Evolutionary conservation across 208 protist species (phyloP), one percentile per base, ranked within the genome.

Genomic region (Trypanosomatidae sp.): DNA sequence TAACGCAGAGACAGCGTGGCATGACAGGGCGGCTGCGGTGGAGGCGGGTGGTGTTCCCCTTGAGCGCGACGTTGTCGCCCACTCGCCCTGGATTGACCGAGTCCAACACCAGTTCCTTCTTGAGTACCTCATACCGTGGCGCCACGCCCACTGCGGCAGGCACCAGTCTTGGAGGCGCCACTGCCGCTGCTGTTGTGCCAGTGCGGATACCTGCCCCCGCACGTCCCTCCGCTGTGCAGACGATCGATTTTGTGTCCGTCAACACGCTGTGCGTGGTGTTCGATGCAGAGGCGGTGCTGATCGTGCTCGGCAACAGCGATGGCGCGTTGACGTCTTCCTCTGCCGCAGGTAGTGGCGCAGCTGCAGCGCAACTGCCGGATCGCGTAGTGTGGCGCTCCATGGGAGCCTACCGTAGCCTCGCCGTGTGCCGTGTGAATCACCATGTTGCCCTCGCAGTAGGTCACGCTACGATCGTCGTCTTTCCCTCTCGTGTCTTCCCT

Each of bases 321-420:
- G 17, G 10, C 13, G 33, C n/a, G 17, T 17, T 30, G 33, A 30
- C 55, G 3, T n/a, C 36, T 7, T 19, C 69, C 56, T 49, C n/a
- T 17, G 30, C 46, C 7, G 43, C 47, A 30, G 68, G 68, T 17
- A 47, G 30, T 25, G 53, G 55, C 12, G n/a, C 58, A 0, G 46
- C 69, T 58, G 28, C 47, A 4, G 30, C 43, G 10, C 65, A n/a
- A 52, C 30, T 69, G 30, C 46, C 67, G 44, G 84, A 86, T 53
- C 50, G 64, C 28, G 73, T 93, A 0, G 80, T 90, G 62, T 95
- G 91, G 91, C 84, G 87, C 39, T 81, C 71, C 15, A 83, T 88
- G 58, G 87, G 85, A 3, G 83, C 76, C 41, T 95, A 95, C 76
- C 80, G 77, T 39, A 73, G 47, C 69, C 69, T 94, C n/a, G 75